These are phyloP conservation scores for Aureobasidium sp. DNA, from an alignment of 2,329 filamentous ascomycete genomes.

Conservation along the genomic window DNA sequence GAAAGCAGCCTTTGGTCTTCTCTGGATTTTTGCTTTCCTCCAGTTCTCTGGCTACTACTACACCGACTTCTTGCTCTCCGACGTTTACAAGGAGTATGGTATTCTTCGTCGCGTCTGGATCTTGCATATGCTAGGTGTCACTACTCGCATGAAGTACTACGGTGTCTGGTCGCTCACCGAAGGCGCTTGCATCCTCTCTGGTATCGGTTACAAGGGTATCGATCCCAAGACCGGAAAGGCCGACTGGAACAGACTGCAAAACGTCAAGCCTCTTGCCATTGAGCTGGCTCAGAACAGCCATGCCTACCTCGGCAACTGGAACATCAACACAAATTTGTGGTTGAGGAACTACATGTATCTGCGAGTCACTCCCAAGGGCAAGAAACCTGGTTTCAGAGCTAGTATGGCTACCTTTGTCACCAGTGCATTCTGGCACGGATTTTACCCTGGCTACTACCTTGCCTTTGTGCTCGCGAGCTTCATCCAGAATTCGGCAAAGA, in stretches of 20 bases:
- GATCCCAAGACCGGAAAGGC: constrained; percentile 78
- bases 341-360: constrained; percentile 93
- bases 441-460: constrained; percentile 94
- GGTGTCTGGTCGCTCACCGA: constrained; percentile 92
- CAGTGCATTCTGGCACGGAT: constrained; percentile 96
- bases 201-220: constrained; percentile 89
- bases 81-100: constrained; percentile 59
- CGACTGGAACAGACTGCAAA: constrained; percentile 83
- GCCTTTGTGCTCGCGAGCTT: constrained; percentile 84
- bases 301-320: constrained; percentile 87
- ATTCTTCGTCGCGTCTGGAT: constrained; percentile 69
- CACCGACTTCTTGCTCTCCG: constrained; percentile 55
- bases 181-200: constrained; percentile 87
- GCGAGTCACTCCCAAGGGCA: constrained; percentile 86
- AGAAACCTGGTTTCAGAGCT: constrained; percentile 92
- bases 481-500: constrained; percentile 88
- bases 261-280: constrained; percentile 78
- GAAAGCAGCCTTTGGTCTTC: constrained; percentile 66
- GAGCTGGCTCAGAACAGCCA: constrained; percentile 92
- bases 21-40: constrained; percentile 76
- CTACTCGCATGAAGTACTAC: constrained; percentile 87
- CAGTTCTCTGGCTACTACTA: constrained; percentile 63
- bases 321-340: constrained; percentile 98
- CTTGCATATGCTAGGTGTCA: constrained; percentile 77
- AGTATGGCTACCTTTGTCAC: constrained; percentile 91